phyloP scores from a whole-genome alignment of 2,329 filamentous ascomycete genomes.

The Talaromyces albobiverticillius region DNA sequence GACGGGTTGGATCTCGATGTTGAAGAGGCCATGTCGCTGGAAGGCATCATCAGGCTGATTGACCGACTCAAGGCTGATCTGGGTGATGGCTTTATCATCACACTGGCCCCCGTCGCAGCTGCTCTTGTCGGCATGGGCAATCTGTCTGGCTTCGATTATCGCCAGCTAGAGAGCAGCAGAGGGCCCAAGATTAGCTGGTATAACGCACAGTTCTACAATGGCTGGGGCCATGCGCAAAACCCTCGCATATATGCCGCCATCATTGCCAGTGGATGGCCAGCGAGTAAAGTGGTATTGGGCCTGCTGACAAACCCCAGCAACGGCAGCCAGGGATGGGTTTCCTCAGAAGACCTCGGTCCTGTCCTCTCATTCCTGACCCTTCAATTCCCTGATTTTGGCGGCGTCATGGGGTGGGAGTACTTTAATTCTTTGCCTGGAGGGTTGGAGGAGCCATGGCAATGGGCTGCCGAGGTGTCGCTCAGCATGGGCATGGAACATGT shows the following conservation, averaged over 20 bases:
- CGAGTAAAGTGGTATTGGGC: constrained; percentile 73
- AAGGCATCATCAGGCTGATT: constrained; percentile 64
- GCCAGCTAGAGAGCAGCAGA: constrained; percentile 65
- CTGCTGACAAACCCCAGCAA: constrained; percentile 76
- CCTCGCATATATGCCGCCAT: constrained; percentile 43
- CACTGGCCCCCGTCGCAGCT: constrained; percentile 76
- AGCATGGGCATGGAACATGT: constrained; percentile 43
- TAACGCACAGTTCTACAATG: constrained; percentile 90
- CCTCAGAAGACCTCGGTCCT: constrained; percentile 54
- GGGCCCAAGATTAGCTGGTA: constrained; percentile 75
- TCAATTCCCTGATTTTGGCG: constrained; percentile 70
- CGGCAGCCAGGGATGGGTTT: constrained; percentile 63
- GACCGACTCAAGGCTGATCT: constrained; percentile 58
- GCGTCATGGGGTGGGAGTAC: constrained; percentile 94
- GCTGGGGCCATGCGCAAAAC: constrained; percentile 69
- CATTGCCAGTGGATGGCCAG: constrained; percentile 61
- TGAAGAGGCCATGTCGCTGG: constrained; percentile 70
- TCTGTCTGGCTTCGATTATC: constrained; percentile 79
- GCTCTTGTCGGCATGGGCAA: constrained; percentile 62
- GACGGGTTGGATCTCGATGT: constrained; percentile 77
- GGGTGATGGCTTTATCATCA: constrained; percentile 65
- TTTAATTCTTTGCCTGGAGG: constrained; percentile 76
- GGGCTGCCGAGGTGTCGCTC: constrained; percentile 67
- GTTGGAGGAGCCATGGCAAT: constrained; percentile 65
- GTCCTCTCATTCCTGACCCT: constrained; percentile 58